These are phyloP conservation scores for Aphanomyces stellatus DNA, from an alignment of 352 stramenopile genomes.

Conservation along the genomic window DNA sequence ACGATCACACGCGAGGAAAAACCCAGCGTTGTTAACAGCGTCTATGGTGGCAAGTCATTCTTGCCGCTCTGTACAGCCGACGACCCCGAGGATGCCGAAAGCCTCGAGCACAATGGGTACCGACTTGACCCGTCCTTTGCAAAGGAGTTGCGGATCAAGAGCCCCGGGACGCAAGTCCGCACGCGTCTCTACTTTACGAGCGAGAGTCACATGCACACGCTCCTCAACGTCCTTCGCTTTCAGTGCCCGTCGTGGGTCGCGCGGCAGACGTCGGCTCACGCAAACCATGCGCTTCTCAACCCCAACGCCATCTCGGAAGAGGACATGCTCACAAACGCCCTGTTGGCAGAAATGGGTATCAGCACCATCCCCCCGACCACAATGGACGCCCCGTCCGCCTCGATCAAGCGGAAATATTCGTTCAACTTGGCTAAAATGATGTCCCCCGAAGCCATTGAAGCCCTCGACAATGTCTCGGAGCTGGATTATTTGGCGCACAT, in stretches of 20 bases:
- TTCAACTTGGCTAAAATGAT: slow-evolving; percentile 77
- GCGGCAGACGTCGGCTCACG: slow-evolving; percentile 48
- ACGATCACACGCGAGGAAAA: slow-evolving; percentile 30
- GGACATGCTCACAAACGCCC: slow-evolving; percentile 77
- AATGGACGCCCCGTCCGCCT: slow-evolving; percentile 68
- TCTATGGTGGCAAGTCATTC: slow-evolving; percentile 27
- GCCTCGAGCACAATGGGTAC: slow-evolving; percentile 83
- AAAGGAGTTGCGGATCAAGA: slow-evolving; percentile 95
- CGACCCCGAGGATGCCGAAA: slow-evolving; percentile 30
- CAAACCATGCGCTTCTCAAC: neutral
- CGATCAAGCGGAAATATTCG: slow-evolving; percentile 70
- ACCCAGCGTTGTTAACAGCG: slow-evolving; percentile 26
- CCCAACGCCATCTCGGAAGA: slow-evolving; percentile 42
- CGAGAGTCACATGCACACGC: slow-evolving; percentile 96
- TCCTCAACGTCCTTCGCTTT: slow-evolving; percentile 97
- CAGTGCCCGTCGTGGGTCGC: slow-evolving; percentile 65
- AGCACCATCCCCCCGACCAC: slow-evolving; percentile 34
- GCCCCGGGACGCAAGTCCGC: slow-evolving; percentile 76
- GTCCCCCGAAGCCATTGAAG: slow-evolving; percentile 51
- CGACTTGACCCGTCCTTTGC: slow-evolving; percentile 76
- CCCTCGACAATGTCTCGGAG: slow-evolving; percentile 86
- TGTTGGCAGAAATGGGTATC: slow-evolving; percentile 79
- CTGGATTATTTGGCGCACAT: slow-evolving; percentile 99
- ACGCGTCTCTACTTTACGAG: slow-evolving; percentile 99
- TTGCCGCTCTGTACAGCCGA: slow-evolving; percentile 22